Base-by-base conservation (phyloP, 768 basidiomycete genomes). In the Lentinula aciculospora region DNA sequence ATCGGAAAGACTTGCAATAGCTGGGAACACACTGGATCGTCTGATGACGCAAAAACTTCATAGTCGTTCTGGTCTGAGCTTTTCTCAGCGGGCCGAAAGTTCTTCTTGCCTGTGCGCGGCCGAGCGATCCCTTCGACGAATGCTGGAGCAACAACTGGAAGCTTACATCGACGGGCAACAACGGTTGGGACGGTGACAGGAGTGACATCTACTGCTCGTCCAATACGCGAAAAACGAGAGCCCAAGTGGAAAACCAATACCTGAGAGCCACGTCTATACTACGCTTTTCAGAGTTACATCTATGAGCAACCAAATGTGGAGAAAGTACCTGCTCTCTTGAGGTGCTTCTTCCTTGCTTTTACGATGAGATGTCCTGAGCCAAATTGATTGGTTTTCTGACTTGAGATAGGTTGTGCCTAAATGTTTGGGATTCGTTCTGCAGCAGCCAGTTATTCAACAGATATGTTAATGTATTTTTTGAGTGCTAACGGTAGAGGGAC, bases 191-290 rank as follows among this genome's bases (percentile, higher is more conserved):
- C 74, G 9, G 78, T 66, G 7, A 81, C 60, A n/a, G 90, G 90
- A 40, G 80, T 83, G 23, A 91, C 86, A 63, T 92, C 89, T 13
- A 84, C 88, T 2, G 89, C 90, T 63, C 76, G 82, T 42, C 91
- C 91, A 32, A 92, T 83, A 45, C 88, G 83, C 27, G 90, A 70
- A 64, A 72, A 84, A 15, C 88, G 78, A 17, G 89, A 91, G 37
- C 91, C 90, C 13, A 85, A 88, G 63, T 93, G 91, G 48, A 92
- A 82, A 12, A 92, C 85, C 51, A 92, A 76, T 51, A 89, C 83
- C 58, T 90, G 85, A 3, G 88, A 85, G 44, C 90, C 91, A 48
- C 89, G 86, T 58, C 65, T 66, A 61, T 60, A 60, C 61, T 40
- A 37, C 12, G 51, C 57, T 61, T 62, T 72, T 61, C 68, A 69